Percentiles rank a stretch among this genome's conserved stretches.
Conservation (phyloP, 495 filamentous ascomycete species). For the Bacidia rubella region DNA sequence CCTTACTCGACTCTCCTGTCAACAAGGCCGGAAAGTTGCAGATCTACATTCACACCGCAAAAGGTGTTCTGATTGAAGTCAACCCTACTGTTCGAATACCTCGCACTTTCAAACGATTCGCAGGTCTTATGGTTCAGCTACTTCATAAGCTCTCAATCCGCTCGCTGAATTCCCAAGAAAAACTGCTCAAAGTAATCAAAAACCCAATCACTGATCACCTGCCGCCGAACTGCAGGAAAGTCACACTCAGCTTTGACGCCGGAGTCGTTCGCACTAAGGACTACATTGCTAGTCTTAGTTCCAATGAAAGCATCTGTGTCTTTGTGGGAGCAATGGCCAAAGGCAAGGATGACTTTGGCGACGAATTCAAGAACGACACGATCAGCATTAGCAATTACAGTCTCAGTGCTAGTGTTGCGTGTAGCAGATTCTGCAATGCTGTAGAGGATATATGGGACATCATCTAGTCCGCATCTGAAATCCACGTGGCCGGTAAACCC, state of each 20-base stretch:
- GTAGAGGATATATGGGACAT: conserved; percentile 95
- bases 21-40: conserved; percentile 97
- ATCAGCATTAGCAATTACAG: conserved; percentile 98
- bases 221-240: conserved; percentile 91
- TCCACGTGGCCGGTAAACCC: conserved; percentile 6
- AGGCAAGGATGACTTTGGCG: conserved; percentile 88
- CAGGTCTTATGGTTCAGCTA: conserved; percentile 97
- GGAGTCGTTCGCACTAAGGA: conserved; percentile 75
- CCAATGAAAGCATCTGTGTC: conserved; percentile 87
- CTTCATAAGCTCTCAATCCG: conserved; percentile 92
- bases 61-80: conserved; percentile 93
- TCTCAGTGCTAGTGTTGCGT: conserved; percentile 90
- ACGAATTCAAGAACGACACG: conserved; percentile 85
- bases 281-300: conserved; percentile 63
- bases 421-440: conserved; percentile 98
- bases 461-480: conserved; percentile 51
- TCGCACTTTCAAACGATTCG: conserved; percentile 96
- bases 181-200: conserved; percentile 91
- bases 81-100: conserved; percentile 94
- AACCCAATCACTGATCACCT: conserved; percentile 96
- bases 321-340: conserved; percentile 99
- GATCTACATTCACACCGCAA: conserved; percentile 96
- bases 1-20: conserved; percentile 90
- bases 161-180: conserved; percentile 90
- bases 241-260: conserved; percentile 86